Evolutionary conservation across 805 yeast species (phyloP).

Genomic region (Lachancea meyersii): DNA sequence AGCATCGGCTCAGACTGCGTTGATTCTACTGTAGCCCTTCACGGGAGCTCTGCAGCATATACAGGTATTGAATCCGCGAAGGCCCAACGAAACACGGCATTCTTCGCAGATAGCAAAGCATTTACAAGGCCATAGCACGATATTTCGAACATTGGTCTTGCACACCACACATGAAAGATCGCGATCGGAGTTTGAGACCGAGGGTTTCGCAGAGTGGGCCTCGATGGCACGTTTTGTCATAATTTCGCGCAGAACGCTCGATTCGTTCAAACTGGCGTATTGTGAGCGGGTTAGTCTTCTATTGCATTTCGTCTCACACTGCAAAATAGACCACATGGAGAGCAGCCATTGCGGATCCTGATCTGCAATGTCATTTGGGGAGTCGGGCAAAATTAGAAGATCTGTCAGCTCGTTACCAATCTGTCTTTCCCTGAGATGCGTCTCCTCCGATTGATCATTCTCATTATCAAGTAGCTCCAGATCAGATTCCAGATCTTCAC

Average conservation of each 20-base stretch:
- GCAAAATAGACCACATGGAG: slow-evolving; percentile 28
- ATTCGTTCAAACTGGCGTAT: slow-evolving; percentile 28
- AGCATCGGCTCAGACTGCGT: slow-evolving; percentile 26
- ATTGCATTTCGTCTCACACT: slow-evolving; percentile 21
- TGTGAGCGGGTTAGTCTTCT: slow-evolving; percentile 33
- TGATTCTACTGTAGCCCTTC: slow-evolving; percentile 43
- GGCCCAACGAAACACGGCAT: slow-evolving; percentile 68
- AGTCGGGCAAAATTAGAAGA: background rate
- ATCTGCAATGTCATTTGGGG: background rate
- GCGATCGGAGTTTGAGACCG: slow-evolving; percentile 14
- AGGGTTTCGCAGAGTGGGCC: slow-evolving; percentile 15
- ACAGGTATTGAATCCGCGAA: slow-evolving; percentile 69
- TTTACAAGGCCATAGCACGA: slow-evolving; percentile 88
- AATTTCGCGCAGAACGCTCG: slow-evolving; percentile 28
- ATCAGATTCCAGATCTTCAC: background rate
- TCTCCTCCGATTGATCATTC: background rate
- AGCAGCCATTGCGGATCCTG: slow-evolving; percentile 23
- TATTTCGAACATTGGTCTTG: slow-evolving; percentile 63
- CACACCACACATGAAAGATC: slow-evolving; percentile 69
- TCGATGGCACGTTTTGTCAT: slow-evolving; percentile 19
- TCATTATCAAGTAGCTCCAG: background rate
- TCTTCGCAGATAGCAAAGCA: slow-evolving; percentile 85
- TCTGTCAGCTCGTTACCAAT: slow-evolving; percentile 1
- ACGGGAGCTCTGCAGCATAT: slow-evolving; percentile 79
- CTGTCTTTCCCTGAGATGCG: background rate